These are phyloP conservation scores for Mycena galopus DNA, from an alignment of 768 basidiomycete species.

Conservation along the genomic window DNA sequence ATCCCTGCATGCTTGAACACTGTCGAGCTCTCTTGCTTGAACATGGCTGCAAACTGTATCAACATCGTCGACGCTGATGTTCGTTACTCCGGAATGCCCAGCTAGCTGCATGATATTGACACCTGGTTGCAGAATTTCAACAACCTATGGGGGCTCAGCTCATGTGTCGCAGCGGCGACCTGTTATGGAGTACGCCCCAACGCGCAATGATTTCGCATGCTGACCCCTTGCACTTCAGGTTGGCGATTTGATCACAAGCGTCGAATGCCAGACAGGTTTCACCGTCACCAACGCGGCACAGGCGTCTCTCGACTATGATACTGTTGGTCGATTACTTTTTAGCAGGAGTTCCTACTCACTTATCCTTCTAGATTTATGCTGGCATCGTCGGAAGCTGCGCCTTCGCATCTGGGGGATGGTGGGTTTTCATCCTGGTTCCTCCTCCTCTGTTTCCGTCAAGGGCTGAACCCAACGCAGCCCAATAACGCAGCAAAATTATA, in stretches of 20 bases:
- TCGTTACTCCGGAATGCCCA: background rate
- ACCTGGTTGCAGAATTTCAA: slow-evolving; percentile 12
- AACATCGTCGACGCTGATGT: slow-evolving; percentile 17
- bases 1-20: slow-evolving; percentile 29
- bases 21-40: slow-evolving; percentile 28
- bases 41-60: slow-evolving; percentile 30
- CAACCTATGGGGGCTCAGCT: slow-evolving; percentile 26
- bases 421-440: background rate
- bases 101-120: background rate
- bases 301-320: slow-evolving; percentile 24
- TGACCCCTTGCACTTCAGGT: slow-evolving; percentile 1
- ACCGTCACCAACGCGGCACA: slow-evolving; percentile 13
- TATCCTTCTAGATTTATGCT: background rate
- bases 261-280: slow-evolving; percentile 33
- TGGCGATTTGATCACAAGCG: slow-evolving; percentile 32
- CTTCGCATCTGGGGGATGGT: background rate
- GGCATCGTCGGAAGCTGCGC: background rate
- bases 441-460: slow-evolving; percentile 19
- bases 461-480: slow-evolving; percentile 21
- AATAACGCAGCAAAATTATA: slow-evolving; percentile 40
- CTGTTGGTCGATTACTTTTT: background rate
- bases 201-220: background rate
- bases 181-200: slow-evolving; percentile 37
- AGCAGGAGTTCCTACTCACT: background rate
- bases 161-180: slow-evolving; percentile 36